Evolutionary conservation across 108 stramenopile species (phyloP), one percentile per base, ranked within the genome.

Genomic region (Nitzschia putrida): DNA sequence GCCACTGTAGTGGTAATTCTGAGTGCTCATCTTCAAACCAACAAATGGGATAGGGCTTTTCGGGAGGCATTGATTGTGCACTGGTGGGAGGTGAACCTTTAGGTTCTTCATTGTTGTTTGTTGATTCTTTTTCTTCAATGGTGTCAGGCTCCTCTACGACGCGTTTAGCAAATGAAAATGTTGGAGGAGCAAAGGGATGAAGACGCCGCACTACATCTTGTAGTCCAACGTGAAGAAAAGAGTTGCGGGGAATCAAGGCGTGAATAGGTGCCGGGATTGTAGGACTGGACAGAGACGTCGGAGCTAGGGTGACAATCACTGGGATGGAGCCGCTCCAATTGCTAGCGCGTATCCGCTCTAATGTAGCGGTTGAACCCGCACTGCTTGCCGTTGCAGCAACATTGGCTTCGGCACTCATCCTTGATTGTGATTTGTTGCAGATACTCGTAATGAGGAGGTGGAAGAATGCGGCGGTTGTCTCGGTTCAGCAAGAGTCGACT

Each of bases 1-100:
- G 92, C 92, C 92, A 93, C 47, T 83, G 73, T 9, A 93, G 76
- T 16, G 92, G 82, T 39, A 66, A 20, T 23, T 80, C 74, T 41
- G 85, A 87, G 37, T 45, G 78, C 66, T 84, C 88, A 60, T 93
- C 92, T 74, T 93, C 88, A 59, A 90, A 93, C 92, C 92, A 93
- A 45, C 91, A 93, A 22, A 69, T 69, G 14, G 87, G 86, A 79
- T 76, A 89, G 12, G 50, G 11, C 1, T 34, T 21, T 18, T 29
- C 55, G 0, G 37, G 25, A 8, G 25, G 42, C 57, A 47, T 57
- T 1, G 10, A 42, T 24, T 3, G 40, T 43, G 51, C 20, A 12
- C 18, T 61, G 25, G 3, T 60, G 13, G 20, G 9, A 25, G 20
- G 40, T 39, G 7, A 53, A 20, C 25, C 24, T 25, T 39, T 22